Evolutionary conservation across 352 stramenopile species (phyloP).

Genomic region (Globisporangium uncinulatum): DNA sequence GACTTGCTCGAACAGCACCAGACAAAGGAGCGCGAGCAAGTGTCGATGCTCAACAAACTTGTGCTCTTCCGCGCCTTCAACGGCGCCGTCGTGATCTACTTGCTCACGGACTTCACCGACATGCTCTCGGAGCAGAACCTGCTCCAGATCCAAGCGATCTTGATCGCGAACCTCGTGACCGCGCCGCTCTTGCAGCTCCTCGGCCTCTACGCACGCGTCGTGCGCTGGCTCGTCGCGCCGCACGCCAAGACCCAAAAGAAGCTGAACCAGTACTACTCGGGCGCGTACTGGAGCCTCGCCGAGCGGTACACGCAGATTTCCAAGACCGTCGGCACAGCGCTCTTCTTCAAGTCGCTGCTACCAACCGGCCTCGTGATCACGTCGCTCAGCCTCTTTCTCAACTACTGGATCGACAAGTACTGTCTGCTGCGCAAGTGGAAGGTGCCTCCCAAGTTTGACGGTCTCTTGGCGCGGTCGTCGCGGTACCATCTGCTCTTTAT

Average conservation of each 20-base stretch:
- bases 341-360: conserved; percentile 65
- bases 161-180: conserved; percentile 74
- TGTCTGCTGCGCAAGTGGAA: conserved; percentile 76
- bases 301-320: conserved; percentile 67
- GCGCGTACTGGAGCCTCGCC: conserved; percentile 58
- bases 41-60: conserved; percentile 79
- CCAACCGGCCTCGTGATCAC: conserved; percentile 64
- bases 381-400: conserved; percentile 56
- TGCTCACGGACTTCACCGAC: conserved; percentile 72
- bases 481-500: conserved; percentile 66
- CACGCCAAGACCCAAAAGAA: conserved; percentile 66
- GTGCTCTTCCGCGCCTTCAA: conserved; percentile 71
- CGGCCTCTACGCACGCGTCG: conserved; percentile 43
- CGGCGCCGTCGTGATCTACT: conserved; percentile 65
- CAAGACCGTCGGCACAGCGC: conserved; percentile 54
- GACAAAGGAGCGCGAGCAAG: conserved; percentile 60
- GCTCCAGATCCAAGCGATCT: conserved; percentile 64
- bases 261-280: conserved; percentile 73
- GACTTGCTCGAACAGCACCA: conserved; percentile 54
- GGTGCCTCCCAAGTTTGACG: conserved; percentile 53
- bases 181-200: conserved; percentile 62
- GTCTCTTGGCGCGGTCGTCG: conserved; percentile 48
- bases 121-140: conserved; percentile 60
- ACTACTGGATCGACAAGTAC: conserved; percentile 85
- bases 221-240: conserved; percentile 34